Evolutionary conservation across 1,139 yeast genomes (phyloP), one percentile per base, ranked within the genome.

Genomic region (Hanseniaspora gamundiae): DNA sequence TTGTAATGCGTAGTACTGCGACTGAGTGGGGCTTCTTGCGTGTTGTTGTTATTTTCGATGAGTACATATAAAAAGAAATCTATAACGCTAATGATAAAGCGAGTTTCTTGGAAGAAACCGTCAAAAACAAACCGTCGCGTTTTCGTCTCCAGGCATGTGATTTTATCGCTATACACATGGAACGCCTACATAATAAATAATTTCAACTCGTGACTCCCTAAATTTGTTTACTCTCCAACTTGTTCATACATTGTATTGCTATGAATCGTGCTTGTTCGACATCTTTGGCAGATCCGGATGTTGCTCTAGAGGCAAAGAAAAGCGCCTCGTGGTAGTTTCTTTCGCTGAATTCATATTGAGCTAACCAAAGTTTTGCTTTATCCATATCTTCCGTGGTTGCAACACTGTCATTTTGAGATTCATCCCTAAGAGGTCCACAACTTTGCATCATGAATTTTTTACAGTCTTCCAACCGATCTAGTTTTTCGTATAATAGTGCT

Each of bases 191-290:
- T 24, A 24, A 24, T 24, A 24, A 24, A 9, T 6, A 24, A 9
- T 6, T 9, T 24, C 26, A 24, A 7, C 26, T 24, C n/a, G 16
- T 8, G 31, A 5, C 31, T 28, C 5, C 4, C n/a, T 28, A 28
- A 13, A 13, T 10, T 11, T 19, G 16, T 4, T 16, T n/a, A 10
- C 8, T 33, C 13, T 33, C 36, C 5, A 33, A 38, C 10, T 14
- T 45, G 29, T 50, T 56, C 39, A 71, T 59, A 13, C 84, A 80
- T 51, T 83, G 94, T 51, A 93, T 69, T 0, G 91, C 85, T 41
- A 88, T 80, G 0, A 82, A 73, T 42, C 95, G 66, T 0, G 95
- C 96, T 56, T 87, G 96, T 56, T 86, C 95, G 30, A 86, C 75
- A 55, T 85, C 95, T 49, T 80, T 85, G 9, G 91, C 81, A 33